A percentile compares a stretch with the other conserved stretches of the same genome.
Conservation (phyloP, 2,329 filamentous ascomycete species). For the Aspergillus sp. region DNA sequence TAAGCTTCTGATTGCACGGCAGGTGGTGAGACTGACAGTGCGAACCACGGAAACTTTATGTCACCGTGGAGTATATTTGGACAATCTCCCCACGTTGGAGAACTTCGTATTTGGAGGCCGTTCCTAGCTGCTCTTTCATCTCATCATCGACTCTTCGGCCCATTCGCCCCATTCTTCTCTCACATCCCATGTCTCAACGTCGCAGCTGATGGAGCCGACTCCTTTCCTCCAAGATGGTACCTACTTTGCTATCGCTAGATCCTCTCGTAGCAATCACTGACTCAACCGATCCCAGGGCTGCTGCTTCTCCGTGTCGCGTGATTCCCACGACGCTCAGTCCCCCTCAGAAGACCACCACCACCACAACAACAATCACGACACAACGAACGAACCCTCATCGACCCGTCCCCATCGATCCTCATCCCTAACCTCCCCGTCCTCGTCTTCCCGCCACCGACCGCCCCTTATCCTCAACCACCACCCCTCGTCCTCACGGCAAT, state of each 20-base stretch:
- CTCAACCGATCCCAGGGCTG: constrained; percentile 34
- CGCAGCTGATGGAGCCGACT: constrained; percentile 27
- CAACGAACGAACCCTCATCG: not conserved
- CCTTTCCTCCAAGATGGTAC: constrained; percentile 37
- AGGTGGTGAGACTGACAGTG: constrained; percentile 4
- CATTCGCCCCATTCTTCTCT: not conserved
- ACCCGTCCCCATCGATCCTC: constrained; percentile 1
- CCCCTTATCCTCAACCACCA: constrained; percentile 10
- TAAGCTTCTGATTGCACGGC: constrained; percentile 3
- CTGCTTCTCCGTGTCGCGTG: constrained; percentile 40
- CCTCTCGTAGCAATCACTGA: not conserved
- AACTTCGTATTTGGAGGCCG: not conserved
- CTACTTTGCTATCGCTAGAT: constrained; percentile 10
- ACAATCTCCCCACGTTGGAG: constrained; percentile 4
- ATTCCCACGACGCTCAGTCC: constrained; percentile 25
- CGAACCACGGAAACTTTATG: constrained; percentile 6
- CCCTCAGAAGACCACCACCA: constrained; percentile 19
- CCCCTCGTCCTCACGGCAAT: not conserved
- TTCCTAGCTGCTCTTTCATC: no score
- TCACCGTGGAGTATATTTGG: not conserved
- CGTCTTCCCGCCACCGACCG: not conserved
- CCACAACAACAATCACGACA: not conserved
- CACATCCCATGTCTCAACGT: constrained; percentile 2
- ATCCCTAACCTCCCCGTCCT: not conserved
- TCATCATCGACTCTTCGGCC: not conserved